Conservation (phyloP, 768 basidiomycete species). For the Galerina marginata region DNA sequence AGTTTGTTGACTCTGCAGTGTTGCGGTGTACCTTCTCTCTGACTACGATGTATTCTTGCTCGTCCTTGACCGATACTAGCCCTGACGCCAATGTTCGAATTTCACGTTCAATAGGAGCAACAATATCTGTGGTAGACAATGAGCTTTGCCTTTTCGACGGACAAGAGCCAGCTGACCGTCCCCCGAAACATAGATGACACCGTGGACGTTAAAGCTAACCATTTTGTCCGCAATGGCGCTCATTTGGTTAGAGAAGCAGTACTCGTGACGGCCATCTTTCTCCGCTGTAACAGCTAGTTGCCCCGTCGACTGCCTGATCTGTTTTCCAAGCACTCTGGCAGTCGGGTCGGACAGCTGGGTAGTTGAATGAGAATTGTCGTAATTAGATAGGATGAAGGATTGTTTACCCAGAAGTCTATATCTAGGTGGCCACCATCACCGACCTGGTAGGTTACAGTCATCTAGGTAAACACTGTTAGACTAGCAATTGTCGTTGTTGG, state of each 20-base stretch:
- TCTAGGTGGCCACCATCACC: conserved; percentile 96
- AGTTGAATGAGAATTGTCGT: conserved; percentile 16
- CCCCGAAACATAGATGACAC: conserved; percentile 91
- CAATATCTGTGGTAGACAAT: conserved; percentile 57
- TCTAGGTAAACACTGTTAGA: conserved; percentile 50
- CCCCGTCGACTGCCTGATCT: conserved; percentile 88
- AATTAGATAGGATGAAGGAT: background rate
- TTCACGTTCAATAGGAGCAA: conserved; percentile 96
- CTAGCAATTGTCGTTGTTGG: conserved; percentile 7
- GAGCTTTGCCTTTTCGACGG: conserved; percentile 2
- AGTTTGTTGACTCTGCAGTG: conserved; percentile 92
- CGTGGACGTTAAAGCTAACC: conserved; percentile 98
- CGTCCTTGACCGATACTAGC: conserved; percentile 91
- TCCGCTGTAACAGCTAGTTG: conserved; percentile 87
- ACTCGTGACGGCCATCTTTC: conserved; percentile 86
- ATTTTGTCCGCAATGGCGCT: conserved; percentile 95
- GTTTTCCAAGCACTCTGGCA: conserved; percentile 70
- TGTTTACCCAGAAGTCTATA: conserved; percentile 92
- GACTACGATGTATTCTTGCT: conserved; percentile 98
- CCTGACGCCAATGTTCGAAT: conserved; percentile 85
- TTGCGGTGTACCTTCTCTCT: conserved; percentile 92
- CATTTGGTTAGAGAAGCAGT: conserved; percentile 99
- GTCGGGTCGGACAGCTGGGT: conserved; percentile 82
- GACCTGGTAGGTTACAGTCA: conserved; percentile 99
- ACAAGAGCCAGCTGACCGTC: conserved; percentile 61